These are phyloP conservation scores for Posidonia australis DNA, from an alignment of 106 monocot genomes.

Conservation along the genomic window DNA sequence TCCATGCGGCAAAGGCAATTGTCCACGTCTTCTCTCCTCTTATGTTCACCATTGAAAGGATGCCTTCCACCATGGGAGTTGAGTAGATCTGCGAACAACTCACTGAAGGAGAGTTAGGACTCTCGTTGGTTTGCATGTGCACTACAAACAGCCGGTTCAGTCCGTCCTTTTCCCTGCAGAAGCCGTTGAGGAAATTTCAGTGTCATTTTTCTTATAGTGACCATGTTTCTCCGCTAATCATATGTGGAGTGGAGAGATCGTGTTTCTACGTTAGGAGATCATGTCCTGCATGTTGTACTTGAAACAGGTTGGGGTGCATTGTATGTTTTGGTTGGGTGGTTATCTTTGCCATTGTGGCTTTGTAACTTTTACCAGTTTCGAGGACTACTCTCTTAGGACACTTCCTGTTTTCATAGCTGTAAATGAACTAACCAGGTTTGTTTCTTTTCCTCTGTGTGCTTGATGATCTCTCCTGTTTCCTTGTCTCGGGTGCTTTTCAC, in stretches of 20 bases:
- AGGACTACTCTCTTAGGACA: not conserved
- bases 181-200: not conserved
- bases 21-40: slow-evolving; percentile 17
- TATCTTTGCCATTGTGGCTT: not conserved
- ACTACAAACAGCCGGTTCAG: not conserved
- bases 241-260: not conserved
- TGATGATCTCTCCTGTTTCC: too few relatives aligned
- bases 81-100: not conserved
- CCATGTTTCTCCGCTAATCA: too few relatives aligned
- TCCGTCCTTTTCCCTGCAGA: not conserved
- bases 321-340: not conserved
- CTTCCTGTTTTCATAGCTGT: not conserved
- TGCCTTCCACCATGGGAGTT: slow-evolving; percentile 22
- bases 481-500: too few relatives aligned
- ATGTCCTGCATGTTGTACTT: not conserved
- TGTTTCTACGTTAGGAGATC: not conserved
- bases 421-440: not conserved
- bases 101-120: slow-evolving; percentile 3
- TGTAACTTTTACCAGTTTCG: not conserved
- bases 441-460: not conserved
- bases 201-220: too few relatives aligned
- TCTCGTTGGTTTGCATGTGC: not conserved
- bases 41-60: slow-evolving; percentile 15
- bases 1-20: slow-evolving; percentile 23
- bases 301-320: not conserved